These are phyloP conservation scores for Hypholoma fasciculare DNA, from an alignment of 768 basidiomycete species.

Conservation along the genomic window DNA sequence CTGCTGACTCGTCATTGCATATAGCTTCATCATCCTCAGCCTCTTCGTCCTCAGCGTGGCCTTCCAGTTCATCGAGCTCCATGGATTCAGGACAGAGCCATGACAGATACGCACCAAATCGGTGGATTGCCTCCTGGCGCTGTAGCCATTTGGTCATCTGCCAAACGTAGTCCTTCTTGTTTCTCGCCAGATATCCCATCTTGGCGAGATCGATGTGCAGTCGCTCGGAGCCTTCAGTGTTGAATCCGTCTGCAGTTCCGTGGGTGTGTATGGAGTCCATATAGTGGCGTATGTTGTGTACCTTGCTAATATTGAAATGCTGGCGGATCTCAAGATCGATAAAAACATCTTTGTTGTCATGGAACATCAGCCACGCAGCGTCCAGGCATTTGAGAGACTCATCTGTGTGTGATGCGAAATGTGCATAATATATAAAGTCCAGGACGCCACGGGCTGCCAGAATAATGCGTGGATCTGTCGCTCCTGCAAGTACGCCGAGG, in stretches of 20 bases:
- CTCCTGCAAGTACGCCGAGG: slow-evolving; percentile 28
- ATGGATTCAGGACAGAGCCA: too few relatives aligned
- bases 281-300: slow-evolving; percentile 35
- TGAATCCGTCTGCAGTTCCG: slow-evolving; percentile 32
- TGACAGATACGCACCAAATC: too few relatives aligned
- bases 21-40: too few relatives aligned
- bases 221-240: slow-evolving; percentile 34
- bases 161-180: slow-evolving; percentile 24
- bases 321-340: slow-evolving; percentile 20
- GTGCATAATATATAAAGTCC: slow-evolving; percentile 37
- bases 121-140: slow-evolving; percentile 32
- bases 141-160: slow-evolving; percentile 42
- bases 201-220: slow-evolving; percentile 47
- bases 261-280: slow-evolving; percentile 22
- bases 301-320: slow-evolving; percentile 41
- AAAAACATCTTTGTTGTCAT: slow-evolving; percentile 31
- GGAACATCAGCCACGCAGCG: slow-evolving; percentile 24
- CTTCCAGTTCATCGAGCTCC: too few relatives aligned
- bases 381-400: slow-evolving; percentile 24
- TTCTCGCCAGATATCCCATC: slow-evolving; percentile 26
- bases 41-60: too few relatives aligned
- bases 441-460: slow-evolving; percentile 23
- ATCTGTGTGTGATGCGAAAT: slow-evolving; percentile 24
- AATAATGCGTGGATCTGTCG: slow-evolving; percentile 16
- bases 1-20: too few relatives aligned